Conservation (phyloP, 2,329 filamentous ascomycete species). For the Dactylellina sp. region DNA sequence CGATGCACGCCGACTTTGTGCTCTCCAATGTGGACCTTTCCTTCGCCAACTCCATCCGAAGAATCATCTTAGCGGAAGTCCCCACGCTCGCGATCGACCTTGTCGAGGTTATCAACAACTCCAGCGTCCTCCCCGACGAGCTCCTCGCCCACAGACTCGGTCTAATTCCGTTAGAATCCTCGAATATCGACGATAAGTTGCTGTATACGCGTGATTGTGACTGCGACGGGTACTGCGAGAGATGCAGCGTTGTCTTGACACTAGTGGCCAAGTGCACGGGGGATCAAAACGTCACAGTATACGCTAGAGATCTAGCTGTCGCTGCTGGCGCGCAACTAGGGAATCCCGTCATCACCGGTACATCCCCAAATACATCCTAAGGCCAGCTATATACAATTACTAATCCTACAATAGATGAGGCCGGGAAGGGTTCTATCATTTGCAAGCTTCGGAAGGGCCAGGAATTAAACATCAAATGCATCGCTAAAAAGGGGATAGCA, state of each 20-base stretch:
- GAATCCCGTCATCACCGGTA: slow-evolving; percentile 59
- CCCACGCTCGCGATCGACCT: slow-evolving; percentile 89
- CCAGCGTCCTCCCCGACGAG: slow-evolving; percentile 94
- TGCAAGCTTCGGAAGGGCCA: slow-evolving; percentile 90
- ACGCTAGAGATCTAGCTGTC: slow-evolving; percentile 86
- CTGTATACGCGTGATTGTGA: slow-evolving; percentile 94
- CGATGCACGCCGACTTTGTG: slow-evolving; percentile 87
- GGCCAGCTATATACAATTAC: slow-evolving; percentile 76
- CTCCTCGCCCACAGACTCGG: slow-evolving; percentile 94
- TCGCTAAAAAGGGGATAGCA: slow-evolving; percentile 97
- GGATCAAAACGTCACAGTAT: slow-evolving; percentile 92
- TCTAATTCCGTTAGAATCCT: slow-evolving; percentile 86
- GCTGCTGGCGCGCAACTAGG: slow-evolving; percentile 62
- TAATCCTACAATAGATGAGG: slow-evolving; percentile 79
- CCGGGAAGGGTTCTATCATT: slow-evolving; percentile 84
- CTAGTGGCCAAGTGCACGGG: slow-evolving; percentile 86
- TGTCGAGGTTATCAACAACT: slow-evolving; percentile 92
- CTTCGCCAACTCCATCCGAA: slow-evolving; percentile 91
- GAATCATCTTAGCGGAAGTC: slow-evolving; percentile 91
- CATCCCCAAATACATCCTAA: slow-evolving; percentile 74
- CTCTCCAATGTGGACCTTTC: slow-evolving; percentile 81
- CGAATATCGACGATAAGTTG: slow-evolving; percentile 81
- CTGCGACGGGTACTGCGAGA: slow-evolving; percentile 93
- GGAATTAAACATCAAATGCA: slow-evolving; percentile 87
- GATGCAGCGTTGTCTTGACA: slow-evolving; percentile 85